Evolutionary conservation across 352 stramenopile genomes (phyloP).

Genomic region (Pythium scleroteichum): DNA sequence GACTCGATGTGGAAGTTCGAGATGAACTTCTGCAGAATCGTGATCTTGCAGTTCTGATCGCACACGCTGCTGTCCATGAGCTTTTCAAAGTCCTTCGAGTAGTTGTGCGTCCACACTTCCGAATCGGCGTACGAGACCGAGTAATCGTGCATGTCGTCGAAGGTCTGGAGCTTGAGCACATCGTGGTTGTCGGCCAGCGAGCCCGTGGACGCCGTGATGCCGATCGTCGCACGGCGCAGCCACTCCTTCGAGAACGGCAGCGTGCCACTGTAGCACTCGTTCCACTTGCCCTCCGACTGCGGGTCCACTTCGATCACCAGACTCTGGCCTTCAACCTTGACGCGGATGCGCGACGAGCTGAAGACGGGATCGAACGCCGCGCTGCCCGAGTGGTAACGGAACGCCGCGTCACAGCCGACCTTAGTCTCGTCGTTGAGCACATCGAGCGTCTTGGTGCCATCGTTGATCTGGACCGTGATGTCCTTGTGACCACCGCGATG

Average conservation of each 20-base stretch:
- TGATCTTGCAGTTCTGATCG: conserved; percentile 82
- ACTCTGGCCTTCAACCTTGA: conserved; percentile 57
- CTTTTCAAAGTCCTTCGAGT: conserved; percentile 79
- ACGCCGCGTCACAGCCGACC: conserved; percentile 71
- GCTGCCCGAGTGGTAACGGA: conserved; percentile 76
- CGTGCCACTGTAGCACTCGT: conserved; percentile 60
- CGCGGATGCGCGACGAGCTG: conserved; percentile 62
- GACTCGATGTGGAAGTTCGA: conserved; percentile 82
- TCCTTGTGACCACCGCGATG: conserved; percentile 81
- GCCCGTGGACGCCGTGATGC: conserved; percentile 75
- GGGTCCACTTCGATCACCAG: conserved; percentile 69
- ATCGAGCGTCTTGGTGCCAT: conserved; percentile 70
- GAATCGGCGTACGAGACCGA: conserved; percentile 57
- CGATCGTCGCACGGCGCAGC: conserved; percentile 61
- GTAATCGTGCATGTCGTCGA: conserved; percentile 58
- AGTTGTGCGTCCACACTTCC: conserved; percentile 81
- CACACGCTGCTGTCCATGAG: conserved; percentile 60
- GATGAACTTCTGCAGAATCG: conserved; percentile 79
- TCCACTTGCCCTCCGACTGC: conserved; percentile 55
- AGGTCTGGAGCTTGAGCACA: conserved; percentile 63
- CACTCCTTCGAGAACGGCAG: conserved; percentile 71
- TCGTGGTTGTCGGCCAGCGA: conserved; percentile 85
- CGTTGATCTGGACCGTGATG: conserved; percentile 77
- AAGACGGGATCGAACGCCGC: conserved; percentile 72
- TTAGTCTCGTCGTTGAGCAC: conserved; percentile 72